Evolutionary conservation across 495 filamentous ascomycete genomes (phyloP).

Genomic region (Tuber brumale): DNA sequence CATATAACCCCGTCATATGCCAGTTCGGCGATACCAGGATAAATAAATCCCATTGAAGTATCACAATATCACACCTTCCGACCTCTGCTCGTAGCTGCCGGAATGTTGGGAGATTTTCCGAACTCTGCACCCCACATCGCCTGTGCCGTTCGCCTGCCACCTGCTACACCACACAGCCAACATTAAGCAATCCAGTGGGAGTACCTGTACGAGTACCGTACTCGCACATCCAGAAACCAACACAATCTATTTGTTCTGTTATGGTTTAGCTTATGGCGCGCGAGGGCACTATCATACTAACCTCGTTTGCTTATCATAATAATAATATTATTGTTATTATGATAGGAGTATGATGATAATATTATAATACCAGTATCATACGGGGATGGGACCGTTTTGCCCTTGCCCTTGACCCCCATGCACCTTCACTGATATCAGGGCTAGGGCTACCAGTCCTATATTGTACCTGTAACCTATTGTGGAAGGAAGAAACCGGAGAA

Average conservation of each 20-base stretch:
- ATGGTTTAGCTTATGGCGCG: background rate
- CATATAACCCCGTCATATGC: too few species aligned
- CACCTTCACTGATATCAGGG: background rate
- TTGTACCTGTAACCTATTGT: background rate
- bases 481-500: background rate
- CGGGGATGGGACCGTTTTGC: background rate
- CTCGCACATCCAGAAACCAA: background rate
- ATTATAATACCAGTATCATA: too few species aligned
- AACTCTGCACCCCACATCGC: background rate
- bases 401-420: background rate
- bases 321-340: too few species aligned
- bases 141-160: background rate
- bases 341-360: background rate
- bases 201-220: background rate
- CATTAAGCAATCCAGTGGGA: background rate
- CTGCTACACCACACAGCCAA: background rate
- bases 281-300: background rate
- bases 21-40: too few species aligned
- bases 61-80: background rate
- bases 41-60: too few species aligned
- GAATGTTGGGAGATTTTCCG: constrained; percentile 4
- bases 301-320: too few species aligned
- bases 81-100: background rate
- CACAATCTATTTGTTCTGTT: background rate
- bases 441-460: background rate